These are phyloP conservation scores for Rhodotorula graminis DNA, from an alignment of 768 basidiomycete species.

Conservation along the genomic window DNA sequence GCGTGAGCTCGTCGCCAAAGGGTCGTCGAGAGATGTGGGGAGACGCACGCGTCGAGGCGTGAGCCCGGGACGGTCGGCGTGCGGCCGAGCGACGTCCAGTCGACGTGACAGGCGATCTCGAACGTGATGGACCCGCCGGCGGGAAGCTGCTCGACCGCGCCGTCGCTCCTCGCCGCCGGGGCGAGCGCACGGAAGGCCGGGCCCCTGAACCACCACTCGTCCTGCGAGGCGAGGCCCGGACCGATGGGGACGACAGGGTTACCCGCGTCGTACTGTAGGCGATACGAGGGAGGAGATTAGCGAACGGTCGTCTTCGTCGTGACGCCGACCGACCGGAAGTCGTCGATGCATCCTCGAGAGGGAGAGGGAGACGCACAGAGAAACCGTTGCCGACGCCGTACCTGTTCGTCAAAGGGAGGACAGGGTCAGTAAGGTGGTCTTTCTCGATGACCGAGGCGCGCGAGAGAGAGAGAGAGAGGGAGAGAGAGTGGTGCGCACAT, in stretches of 20 bases:
- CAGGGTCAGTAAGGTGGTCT: not conserved
- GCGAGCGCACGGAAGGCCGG: constrained; percentile 9
- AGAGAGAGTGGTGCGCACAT: not conserved
- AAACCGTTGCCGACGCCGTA: constrained; percentile 23
- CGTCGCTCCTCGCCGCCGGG: not conserved
- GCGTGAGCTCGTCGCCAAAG: not conserved
- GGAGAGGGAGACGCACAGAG: not conserved
- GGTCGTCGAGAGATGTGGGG: not conserved
- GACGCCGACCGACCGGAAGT: too few relatives aligned
- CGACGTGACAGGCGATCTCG: constrained; percentile 15
- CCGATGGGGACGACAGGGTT: not conserved
- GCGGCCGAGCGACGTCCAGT: constrained; percentile 17
- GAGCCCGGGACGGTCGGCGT: constrained; percentile 7
- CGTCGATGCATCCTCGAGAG: too few relatives aligned
- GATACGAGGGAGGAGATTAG: too few relatives aligned
- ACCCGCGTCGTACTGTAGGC: not conserved
- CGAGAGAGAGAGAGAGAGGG: too few relatives aligned
- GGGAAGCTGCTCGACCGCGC: constrained; percentile 2
- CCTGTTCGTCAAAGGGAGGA: not conserved
- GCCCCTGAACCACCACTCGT: constrained; percentile 36
- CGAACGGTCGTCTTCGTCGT: too few relatives aligned
- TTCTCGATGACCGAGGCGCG: too few relatives aligned
- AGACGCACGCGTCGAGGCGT: constrained; percentile 16
- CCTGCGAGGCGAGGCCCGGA: not conserved
- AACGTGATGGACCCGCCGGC: constrained; percentile 28